Conservation (phyloP, 73 alveolate species). For the Tetrahymena malaccensis region DNA sequence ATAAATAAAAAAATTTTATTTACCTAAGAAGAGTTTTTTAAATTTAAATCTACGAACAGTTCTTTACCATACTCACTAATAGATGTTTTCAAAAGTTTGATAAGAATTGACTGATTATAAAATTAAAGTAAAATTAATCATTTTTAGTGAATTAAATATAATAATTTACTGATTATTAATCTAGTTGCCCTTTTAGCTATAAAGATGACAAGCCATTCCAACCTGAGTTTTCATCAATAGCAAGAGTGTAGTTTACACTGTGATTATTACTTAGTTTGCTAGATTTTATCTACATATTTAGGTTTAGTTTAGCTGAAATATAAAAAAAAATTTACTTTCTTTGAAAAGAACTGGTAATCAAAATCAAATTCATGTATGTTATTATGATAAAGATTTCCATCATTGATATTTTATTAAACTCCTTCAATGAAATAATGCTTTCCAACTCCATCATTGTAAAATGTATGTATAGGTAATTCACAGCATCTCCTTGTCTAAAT, state of each 20-base stretch:
- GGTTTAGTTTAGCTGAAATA: not conserved
- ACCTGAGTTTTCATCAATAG: not conserved
- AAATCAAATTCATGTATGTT: slow-evolving; percentile 32
- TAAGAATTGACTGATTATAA: not conserved
- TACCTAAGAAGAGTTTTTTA: not conserved
- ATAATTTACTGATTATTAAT: not conserved
- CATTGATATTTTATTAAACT: not conserved
- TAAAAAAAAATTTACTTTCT: not conserved
- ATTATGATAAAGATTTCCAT: slow-evolving; percentile 17
- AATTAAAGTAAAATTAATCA: not conserved
- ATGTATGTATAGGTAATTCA: slow-evolving; percentile 26
- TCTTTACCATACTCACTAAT: not conserved
- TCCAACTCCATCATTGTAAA: slow-evolving; percentile 32
- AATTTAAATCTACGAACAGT: not conserved
- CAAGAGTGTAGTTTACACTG: not conserved
- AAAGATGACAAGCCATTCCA: not conserved
- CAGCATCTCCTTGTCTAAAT: slow-evolving; percentile 22
- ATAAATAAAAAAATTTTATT: not conserved
- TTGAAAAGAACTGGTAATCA: not conserved
- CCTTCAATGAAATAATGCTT: slow-evolving; percentile 28
- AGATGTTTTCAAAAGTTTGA: not conserved
- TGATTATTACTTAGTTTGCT: not conserved
- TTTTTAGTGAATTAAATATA: not conserved
- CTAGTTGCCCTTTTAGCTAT: not conserved
- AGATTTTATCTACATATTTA: not conserved